Conservation (phyloP, 108 stramenopile species). For the Asterionellopsis glacialis region DNA sequence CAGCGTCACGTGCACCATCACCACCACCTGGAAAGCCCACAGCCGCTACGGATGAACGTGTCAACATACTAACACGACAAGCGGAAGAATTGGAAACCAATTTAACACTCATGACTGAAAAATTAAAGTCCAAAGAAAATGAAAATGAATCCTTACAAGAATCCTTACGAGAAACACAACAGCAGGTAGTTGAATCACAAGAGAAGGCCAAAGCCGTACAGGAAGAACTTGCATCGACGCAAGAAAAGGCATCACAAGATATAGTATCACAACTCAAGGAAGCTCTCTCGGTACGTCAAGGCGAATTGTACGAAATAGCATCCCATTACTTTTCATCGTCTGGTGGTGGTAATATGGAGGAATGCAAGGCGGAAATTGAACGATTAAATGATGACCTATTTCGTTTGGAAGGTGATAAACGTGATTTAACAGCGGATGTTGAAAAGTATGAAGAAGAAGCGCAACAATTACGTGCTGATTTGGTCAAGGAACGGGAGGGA, state of each 20-base stretch:
- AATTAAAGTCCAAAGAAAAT: conserved; percentile 8
- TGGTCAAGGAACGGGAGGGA: not conserved
- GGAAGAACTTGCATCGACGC: not conserved
- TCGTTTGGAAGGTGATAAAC: too few relatives aligned
- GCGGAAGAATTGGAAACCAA: conserved; percentile 14
- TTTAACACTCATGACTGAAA: conserved; percentile 10
- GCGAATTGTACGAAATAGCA: not conserved
- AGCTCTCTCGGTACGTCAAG: conserved; percentile 13
- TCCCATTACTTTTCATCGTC: too few relatives aligned
- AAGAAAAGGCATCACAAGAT: not conserved
- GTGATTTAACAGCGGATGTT: not conserved
- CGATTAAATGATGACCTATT: too few relatives aligned
- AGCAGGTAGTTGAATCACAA: not conserved
- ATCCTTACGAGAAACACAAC: not conserved
- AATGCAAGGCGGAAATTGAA: not conserved
- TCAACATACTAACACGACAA: not conserved
- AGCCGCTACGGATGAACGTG: conserved; percentile 12
- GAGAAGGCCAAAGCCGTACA: not conserved
- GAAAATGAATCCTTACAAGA: conserved; percentile 1
- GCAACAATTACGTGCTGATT: conserved; percentile 12
- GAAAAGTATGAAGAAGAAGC: conserved; percentile 8
- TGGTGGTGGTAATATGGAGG: not conserved
- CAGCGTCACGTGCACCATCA: conserved; percentile 6
- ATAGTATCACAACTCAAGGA: conserved; percentile 7
- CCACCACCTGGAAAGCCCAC: not conserved